These are phyloP conservation scores for Lipomyces mesembrius DNA, from an alignment of 805 yeast genomes.

Conservation along the genomic window DNA sequence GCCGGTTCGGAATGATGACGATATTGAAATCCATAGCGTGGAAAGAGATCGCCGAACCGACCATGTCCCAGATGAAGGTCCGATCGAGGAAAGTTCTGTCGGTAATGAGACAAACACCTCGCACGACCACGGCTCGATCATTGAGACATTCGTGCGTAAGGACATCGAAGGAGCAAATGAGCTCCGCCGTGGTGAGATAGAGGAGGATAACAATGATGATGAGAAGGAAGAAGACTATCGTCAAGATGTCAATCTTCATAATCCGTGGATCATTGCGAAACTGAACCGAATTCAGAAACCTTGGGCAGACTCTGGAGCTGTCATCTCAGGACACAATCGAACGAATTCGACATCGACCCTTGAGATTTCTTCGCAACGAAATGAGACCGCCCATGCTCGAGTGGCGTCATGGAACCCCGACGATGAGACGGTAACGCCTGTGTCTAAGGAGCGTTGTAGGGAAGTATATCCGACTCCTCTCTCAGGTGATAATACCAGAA, in stretches of 20 bases:
- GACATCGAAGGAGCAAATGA: constrained; percentile 5
- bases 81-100: neutral
- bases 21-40: neutral
- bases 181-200: neutral
- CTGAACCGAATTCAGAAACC: constrained; percentile 10
- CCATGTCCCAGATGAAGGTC: neutral
- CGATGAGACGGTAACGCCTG: neutral
- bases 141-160: neutral
- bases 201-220: neutral
- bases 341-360: neutral
- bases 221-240: constrained; percentile 5
- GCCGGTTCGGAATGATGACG: neutral
- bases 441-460: neutral
- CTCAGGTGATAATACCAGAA: neutral
- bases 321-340: neutral
- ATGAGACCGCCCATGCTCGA: neutral
- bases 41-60: neutral
- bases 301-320: neutral
- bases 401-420: neutral
- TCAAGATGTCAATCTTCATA: constrained; percentile 7
- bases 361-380: neutral
- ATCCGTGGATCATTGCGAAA: constrained; percentile 22
- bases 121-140: constrained; percentile 8
- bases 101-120: neutral
- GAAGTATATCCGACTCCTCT: neutral